phyloP scores from a whole-genome alignment of 768 basidiomycete species.

The Exidia glandulosa region DNA sequence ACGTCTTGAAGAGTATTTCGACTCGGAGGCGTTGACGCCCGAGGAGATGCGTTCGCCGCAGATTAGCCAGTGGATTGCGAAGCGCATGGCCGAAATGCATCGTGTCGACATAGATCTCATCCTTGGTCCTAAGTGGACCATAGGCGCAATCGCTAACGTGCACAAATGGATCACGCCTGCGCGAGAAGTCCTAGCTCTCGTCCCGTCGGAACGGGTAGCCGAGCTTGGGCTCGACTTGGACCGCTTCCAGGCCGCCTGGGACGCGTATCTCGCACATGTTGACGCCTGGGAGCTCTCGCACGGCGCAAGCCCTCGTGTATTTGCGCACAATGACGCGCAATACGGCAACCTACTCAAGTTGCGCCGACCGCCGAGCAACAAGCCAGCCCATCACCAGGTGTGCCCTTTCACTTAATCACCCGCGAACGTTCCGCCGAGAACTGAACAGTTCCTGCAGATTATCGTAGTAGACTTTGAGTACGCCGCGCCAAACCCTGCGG shows the following conservation, averaged over 20 bases:
- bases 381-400: conserved; percentile 71
- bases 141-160: conserved; percentile 57
- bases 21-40: conserved; percentile 69
- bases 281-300: conserved; percentile 44
- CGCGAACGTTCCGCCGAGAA: background rate
- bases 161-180: conserved; percentile 62
- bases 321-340: conserved; percentile 92
- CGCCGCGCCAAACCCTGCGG: conserved; percentile 81
- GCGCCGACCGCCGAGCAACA: conserved; percentile 39
- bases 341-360: conserved; percentile 85
- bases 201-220: conserved; percentile 30
- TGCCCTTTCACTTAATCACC: conserved; percentile 9
- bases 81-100: conserved; percentile 93
- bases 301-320: conserved; percentile 56
- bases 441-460: conserved; percentile 35
- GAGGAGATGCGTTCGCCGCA: conserved; percentile 65
- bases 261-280: conserved; percentile 60
- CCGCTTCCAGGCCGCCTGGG: conserved; percentile 52
- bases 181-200: conserved; percentile 57
- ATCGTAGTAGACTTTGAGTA: conserved; percentile 99
- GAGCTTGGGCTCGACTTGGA: conserved; percentile 47
- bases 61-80: conserved; percentile 80
- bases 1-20: conserved; percentile 90
- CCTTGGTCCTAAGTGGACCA: conserved; percentile 41
- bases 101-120: conserved; percentile 73